Base-by-base conservation (phyloP, 495 filamentous ascomycete genomes). In the Friedmanniomyces simplex region DNA sequence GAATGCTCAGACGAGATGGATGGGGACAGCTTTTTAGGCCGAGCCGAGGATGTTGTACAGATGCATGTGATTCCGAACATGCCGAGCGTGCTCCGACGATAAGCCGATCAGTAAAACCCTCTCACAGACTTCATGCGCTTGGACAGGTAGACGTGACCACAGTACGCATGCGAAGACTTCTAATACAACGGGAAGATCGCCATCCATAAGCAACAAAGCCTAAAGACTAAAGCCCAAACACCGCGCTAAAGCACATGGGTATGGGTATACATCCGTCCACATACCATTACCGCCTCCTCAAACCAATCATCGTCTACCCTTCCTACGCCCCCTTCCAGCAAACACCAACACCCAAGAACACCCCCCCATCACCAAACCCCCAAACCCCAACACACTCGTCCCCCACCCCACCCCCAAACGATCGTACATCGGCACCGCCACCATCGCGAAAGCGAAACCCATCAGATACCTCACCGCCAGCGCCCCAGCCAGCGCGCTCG, bases 371-470 rank as follows among this genome's bases (percentile, higher is more conserved):
- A 42, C 43, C 46, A 57, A 2, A 2, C 14, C 25, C 18, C 50
- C 16, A 30, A 57, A 39, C 2, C 42, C 54, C 2, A 57, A 41
- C 10, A 57, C 3, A 50, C 28, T 57, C 12, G 21, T 50, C 22
- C 13, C 54, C 54, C 54, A 57, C 2, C 26, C 28, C 28, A 28
- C 28, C 1, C 43, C 54, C 43, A 57, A n/a, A 25, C 14, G 7
- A 1, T 30, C 46, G 20, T 57, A 57, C 26, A 57, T 22, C 20
- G 42, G 54, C 32, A 36, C 12, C 13, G 54, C 54, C 8, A 41
- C 48, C 54, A 57, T 49, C 5, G 30, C 30, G 26, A 57, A 57
- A 7, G 3, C 54, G 28, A 50, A 50, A 18, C 54, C 39, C 43
- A 57, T 13, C 25, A 49, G 25, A 32, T 50, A 57, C n/a, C 43